Conservation (phyloP, 257 asterid genomes). For the Solanum lycopersicoides region DNA sequence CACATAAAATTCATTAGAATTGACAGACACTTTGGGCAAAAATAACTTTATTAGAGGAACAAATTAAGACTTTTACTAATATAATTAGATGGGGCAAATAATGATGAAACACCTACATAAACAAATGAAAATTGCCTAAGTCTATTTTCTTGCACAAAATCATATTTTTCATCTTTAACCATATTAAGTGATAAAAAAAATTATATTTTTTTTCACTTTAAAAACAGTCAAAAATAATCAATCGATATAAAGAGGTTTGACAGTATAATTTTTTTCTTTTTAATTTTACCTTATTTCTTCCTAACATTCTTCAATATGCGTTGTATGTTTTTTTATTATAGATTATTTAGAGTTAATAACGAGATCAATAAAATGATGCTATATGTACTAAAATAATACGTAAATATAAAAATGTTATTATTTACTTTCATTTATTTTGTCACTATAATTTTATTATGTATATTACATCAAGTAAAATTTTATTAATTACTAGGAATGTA, state of each 20-base stretch:
- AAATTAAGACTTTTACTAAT: background rate
- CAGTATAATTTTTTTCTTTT: background rate
- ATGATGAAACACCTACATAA: background rate
- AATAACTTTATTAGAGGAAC: background rate
- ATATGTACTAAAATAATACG: background rate
- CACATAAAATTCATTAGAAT: background rate
- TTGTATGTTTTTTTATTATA: background rate
- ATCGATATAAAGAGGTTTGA: background rate
- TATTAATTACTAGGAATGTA: background rate
- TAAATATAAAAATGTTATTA: background rate
- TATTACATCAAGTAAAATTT: background rate
- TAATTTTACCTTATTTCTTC: background rate
- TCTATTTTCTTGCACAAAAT: background rate
- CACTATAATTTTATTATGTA: background rate
- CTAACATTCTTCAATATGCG: background rate
- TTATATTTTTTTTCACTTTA: background rate
- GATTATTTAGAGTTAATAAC: background rate
- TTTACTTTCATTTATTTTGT: background rate
- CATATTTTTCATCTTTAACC: background rate
- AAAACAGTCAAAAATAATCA: background rate
- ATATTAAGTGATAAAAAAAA: no score
- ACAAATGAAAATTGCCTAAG: background rate
- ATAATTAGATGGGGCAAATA: background rate
- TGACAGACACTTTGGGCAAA: background rate
- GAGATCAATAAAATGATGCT: background rate